Evolutionary conservation across 352 stramenopile species (phyloP), one percentile per base, ranked within the genome.

Genomic region (Globisporangium irregulare): DNA sequence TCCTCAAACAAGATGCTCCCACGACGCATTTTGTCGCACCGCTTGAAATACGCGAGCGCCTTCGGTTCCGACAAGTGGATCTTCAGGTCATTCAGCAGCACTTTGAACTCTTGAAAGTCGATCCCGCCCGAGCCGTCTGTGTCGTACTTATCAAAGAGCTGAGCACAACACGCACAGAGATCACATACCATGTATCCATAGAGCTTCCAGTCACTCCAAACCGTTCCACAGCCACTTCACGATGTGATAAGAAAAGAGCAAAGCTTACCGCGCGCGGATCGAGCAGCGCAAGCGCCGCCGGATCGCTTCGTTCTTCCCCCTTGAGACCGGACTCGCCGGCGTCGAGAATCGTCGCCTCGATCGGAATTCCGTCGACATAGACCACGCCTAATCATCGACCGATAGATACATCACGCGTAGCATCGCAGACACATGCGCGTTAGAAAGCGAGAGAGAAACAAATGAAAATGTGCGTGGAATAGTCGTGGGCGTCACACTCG

Each of bases 111-210:
- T 3, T 90, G 73, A 34, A 91, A 75, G 67, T 93, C 85, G 41
- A 94, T 93, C 25, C 86, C 85, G 6, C 85, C 87, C 3, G 85
- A 93, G 15, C 79, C 78, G 46, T 94, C 87, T 10, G 77, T 64
- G 68, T 94, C 86, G 70, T 93, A 94, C 62, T 94, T 92, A 67
- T 91, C 78, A 60, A 94, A 94, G 38, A 94, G 77, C 87, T 94
- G 66, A 32, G 55, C 27, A 55, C 8, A 56, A 4, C 41, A 38
- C 27, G 43, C 15, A 18, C 10, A 32, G 1, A 32, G 29, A 32
- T 32, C 29, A 32, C 29, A 32, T 32, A 32, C 29, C 29, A 32
- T 4, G 29, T 32, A 32, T 32, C 29, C 29, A 32, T 32, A 32
- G 29, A 32, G 29, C 29, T 32, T 32, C 4, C 29, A 32, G 29